phyloP scores from a whole-genome alignment of 2,329 filamentous ascomycete genomes.

The Macroventuria anomochaeta region DNA sequence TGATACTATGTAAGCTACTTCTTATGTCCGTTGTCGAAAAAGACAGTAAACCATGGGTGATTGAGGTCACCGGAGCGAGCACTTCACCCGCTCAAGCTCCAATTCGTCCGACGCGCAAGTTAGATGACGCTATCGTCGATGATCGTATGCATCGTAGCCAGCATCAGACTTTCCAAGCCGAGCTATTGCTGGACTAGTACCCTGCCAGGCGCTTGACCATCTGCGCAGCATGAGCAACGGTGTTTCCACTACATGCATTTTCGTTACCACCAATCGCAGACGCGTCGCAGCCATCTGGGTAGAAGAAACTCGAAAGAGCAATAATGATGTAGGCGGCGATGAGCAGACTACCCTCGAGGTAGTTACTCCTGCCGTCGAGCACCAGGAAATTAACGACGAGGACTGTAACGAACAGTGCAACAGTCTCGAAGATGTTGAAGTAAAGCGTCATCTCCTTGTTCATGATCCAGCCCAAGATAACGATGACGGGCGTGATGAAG shows the following conservation, averaged over 20 bases:
- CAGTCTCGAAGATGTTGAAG: slow-evolving; percentile 67
- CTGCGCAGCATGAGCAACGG: slow-evolving; percentile 9
- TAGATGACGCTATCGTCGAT: slow-evolving; percentile 1
- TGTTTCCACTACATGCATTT: slow-evolving; percentile 3
- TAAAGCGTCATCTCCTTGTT: slow-evolving; percentile 71
- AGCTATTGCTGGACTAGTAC: slow-evolving; percentile 1
- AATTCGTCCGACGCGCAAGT: slow-evolving; percentile 1
- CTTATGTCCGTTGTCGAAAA: not conserved
- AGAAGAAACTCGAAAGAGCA: slow-evolving; percentile 62
- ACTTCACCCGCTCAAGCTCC: slow-evolving; percentile 16
- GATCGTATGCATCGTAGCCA: not conserved
- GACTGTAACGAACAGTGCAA: slow-evolving; percentile 81
- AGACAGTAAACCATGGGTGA: slow-evolving; percentile 1
- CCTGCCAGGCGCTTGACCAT: slow-evolving; percentile 13
- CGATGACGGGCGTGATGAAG: slow-evolving; percentile 77
- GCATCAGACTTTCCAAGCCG: not conserved
- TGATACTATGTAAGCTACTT: slow-evolving; percentile 1
- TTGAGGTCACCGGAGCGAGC: slow-evolving; percentile 9
- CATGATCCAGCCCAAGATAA: slow-evolving; percentile 81
- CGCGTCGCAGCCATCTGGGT: slow-evolving; percentile 51
- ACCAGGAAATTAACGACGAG: slow-evolving; percentile 88
- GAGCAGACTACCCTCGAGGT: slow-evolving; percentile 77
- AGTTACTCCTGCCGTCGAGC: slow-evolving; percentile 81
- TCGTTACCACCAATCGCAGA: slow-evolving; percentile 55
- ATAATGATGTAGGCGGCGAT: slow-evolving; percentile 83